These are phyloP conservation scores for Candida wancherniae DNA, from an alignment of 805 yeast genomes.

Conservation along the genomic window DNA sequence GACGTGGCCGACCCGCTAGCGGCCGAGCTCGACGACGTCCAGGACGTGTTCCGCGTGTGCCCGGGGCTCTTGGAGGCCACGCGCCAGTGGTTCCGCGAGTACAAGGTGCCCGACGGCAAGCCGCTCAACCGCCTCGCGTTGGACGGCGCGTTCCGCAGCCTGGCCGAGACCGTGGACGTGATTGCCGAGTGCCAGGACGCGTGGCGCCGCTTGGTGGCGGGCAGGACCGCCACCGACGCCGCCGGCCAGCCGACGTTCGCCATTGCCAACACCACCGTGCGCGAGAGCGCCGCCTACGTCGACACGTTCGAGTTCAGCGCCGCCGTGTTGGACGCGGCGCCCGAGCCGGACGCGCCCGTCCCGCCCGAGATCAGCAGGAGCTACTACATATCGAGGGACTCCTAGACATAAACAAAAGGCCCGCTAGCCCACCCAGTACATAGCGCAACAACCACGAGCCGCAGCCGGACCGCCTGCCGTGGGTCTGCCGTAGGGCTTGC, in stretches of 20 bases:
- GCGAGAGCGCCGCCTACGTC: constrained; percentile 8
- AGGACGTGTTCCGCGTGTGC: constrained; percentile 82
- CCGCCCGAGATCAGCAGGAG: constrained; percentile 10
- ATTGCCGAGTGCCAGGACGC: constrained; percentile 79
- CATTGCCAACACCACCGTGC: constrained; percentile 9
- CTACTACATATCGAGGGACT: too few relatives aligned
- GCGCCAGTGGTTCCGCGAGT: constrained; percentile 96
- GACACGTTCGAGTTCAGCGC: constrained; percentile 11
- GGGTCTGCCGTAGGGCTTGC: too few relatives aligned
- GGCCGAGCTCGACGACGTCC: constrained; percentile 77
- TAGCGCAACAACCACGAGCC: too few relatives aligned
- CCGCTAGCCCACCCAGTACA: too few relatives aligned
- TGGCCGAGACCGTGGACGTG: constrained; percentile 78
- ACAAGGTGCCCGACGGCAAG: constrained; percentile 97
- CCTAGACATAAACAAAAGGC: too few relatives aligned
- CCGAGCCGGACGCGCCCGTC: constrained; percentile 13
- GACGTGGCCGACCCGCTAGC: constrained; percentile 84
- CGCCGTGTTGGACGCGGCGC: constrained; percentile 8
- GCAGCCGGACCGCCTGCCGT: too few relatives aligned
- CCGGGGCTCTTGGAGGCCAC: constrained; percentile 94
- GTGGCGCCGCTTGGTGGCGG: constrained; percentile 72
- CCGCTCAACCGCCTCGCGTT: constrained; percentile 96
- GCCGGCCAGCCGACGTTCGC: too few relatives aligned
- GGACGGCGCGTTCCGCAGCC: constrained; percentile 87
- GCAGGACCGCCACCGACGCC: constrained; percentile 39